Evolutionary conservation across 371 early-diverging fungal species (phyloP).

Genomic region (Fennellomyces sp.): DNA sequence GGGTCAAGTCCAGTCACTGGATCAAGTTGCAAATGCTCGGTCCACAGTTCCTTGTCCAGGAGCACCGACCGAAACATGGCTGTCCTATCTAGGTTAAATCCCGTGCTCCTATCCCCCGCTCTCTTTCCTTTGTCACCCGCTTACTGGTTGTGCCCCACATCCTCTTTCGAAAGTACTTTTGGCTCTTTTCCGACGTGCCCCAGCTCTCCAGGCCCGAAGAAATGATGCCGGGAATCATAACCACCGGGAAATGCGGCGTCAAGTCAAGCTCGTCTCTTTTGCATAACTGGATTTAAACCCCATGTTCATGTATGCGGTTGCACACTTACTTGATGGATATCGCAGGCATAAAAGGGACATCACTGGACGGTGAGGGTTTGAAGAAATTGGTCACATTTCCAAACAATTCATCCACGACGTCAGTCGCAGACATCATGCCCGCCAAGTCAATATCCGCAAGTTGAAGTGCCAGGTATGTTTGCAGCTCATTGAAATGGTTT

Average conservation of each 20-base stretch:
- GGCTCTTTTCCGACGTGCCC: constrained; percentile 77
- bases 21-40: constrained; percentile 82
- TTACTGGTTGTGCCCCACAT: constrained; percentile 91
- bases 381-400: constrained; percentile 64
- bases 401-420: constrained; percentile 72
- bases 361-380: constrained; percentile 51
- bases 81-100: constrained; percentile 16
- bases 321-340: constrained; percentile 33
- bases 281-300: not conserved
- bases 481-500: constrained; percentile 35
- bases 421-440: constrained; percentile 65
- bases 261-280: constrained; percentile 35
- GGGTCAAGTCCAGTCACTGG: constrained; percentile 89
- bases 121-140: not conserved
- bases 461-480: constrained; percentile 42
- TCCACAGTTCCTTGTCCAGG: constrained; percentile 88
- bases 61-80: constrained; percentile 83
- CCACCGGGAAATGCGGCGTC: constrained; percentile 71
- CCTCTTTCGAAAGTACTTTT: constrained; percentile 85
- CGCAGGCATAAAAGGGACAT: constrained; percentile 54
- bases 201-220: constrained; percentile 92
- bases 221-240: constrained; percentile 92
- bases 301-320: not conserved
- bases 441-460: constrained; percentile 66
- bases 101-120: not conserved